A percentile compares a stretch with the other conserved stretches of the same genome.
Evolutionary conservation across 345 rosid species (phyloP).

Genomic region (Arabidopsis arenosa): DNA sequence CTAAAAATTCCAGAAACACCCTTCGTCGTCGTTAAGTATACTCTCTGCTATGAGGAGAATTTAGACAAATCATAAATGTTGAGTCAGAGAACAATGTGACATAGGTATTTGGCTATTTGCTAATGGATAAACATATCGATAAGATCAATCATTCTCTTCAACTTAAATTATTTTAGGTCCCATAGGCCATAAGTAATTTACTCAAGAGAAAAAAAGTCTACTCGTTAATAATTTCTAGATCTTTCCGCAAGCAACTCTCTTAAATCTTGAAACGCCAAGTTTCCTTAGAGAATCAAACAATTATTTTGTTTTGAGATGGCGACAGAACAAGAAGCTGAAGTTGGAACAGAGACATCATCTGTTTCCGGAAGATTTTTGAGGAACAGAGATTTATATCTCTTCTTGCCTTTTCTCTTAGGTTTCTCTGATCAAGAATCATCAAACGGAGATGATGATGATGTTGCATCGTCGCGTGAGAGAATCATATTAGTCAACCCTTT

Average conservation of each 20-base stretch:
- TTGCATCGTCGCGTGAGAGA: constrained; percentile 51
- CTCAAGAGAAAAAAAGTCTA: not conserved
- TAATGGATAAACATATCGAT: constrained; percentile 35
- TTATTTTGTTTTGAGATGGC: constrained; percentile 41
- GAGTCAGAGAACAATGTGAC: constrained; percentile 19
- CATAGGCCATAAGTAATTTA: too few relatives aligned
- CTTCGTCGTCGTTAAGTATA: not conserved
- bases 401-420: constrained; percentile 55
- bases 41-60: not conserved
- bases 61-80: constrained; percentile 1
- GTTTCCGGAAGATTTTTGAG: constrained; percentile 49
- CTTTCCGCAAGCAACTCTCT: constrained; percentile 47
- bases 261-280: constrained; percentile 6
- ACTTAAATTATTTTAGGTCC: constrained; percentile 20
- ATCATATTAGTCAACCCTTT: constrained; percentile 70
- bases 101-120: constrained; percentile 18
- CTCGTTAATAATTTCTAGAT: constrained; percentile 49
- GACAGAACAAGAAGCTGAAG: constrained; percentile 42
- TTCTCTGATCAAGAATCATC: constrained; percentile 49
- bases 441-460: not conserved
- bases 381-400: constrained; percentile 38
- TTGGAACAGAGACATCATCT: constrained; percentile 48
- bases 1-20: not conserved
- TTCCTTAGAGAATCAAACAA: not conserved
- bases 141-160: constrained; percentile 32